Percentiles rank a stretch among this genome's conserved stretches.
These are phyloP conservation scores for Penicillium sp. DNA, from an alignment of 2,329 filamentous ascomycete genomes.

Conservation along the genomic window DNA sequence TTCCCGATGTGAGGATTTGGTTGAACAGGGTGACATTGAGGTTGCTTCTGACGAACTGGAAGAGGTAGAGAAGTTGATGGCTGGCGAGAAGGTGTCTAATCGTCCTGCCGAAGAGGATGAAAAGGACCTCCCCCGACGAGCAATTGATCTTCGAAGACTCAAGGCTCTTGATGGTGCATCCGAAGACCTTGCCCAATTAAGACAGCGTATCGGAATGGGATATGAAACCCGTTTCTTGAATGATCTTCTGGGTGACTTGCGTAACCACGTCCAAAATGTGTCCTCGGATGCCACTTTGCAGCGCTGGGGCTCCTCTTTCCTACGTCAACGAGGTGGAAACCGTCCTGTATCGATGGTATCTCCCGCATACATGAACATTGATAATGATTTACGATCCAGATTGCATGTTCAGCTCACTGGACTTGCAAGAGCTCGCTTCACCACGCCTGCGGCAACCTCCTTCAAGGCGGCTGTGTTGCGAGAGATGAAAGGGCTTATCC, in stretches of 20 bases:
- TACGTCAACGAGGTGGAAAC: constrained; percentile 68
- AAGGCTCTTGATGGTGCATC: constrained; percentile 78
- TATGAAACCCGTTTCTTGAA: constrained; percentile 81
- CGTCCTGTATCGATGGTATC: constrained; percentile 66
- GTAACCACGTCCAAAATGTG: constrained; percentile 74
- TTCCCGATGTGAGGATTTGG: constrained; percentile 72
- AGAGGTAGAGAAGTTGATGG: constrained; percentile 74
- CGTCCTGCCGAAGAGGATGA: constrained; percentile 28
- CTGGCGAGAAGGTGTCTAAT: constrained; percentile 61
- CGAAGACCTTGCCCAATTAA: constrained; percentile 72
- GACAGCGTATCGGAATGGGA: constrained; percentile 78
- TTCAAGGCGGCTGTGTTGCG: constrained; percentile 82
- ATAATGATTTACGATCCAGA: constrained; percentile 67
- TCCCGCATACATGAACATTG: constrained; percentile 76
- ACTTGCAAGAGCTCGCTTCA: constrained; percentile 77
- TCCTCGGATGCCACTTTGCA: constrained; percentile 72
- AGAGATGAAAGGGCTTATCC: constrained; percentile 83
- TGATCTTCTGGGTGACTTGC: constrained; percentile 75
- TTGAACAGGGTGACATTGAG: constrained; percentile 82
- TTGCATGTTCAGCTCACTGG: constrained; percentile 73
- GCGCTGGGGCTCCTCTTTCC: constrained; percentile 78
- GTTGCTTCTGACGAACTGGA: constrained; percentile 77
- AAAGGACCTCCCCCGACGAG: constrained; percentile 30
- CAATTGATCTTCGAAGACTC: constrained; percentile 72
- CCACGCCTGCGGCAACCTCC: constrained; percentile 74